Conservation (phyloP, 192 early-diverging fungal species). For the Coemansia sp. region DNA sequence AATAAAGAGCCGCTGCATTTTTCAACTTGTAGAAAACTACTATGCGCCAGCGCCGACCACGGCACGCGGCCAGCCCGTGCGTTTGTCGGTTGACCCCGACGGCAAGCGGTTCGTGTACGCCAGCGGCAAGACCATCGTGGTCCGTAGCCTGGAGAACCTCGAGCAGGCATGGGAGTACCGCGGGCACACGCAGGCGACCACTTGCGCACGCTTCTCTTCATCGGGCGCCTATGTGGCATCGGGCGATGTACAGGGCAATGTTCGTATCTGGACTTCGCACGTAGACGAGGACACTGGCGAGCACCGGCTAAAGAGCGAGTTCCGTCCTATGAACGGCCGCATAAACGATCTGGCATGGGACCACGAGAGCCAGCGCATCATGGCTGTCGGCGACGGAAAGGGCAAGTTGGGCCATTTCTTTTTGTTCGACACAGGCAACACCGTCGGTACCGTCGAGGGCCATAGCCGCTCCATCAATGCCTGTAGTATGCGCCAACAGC, state of each 20-base stretch:
- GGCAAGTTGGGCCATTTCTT: constrained; percentile 89
- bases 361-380: constrained; percentile 90
- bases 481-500: constrained; percentile 79
- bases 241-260: constrained; percentile 83
- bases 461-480: constrained; percentile 87
- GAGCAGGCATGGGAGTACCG: constrained; percentile 66
- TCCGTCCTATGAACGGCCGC: constrained; percentile 65
- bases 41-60: constrained; percentile 75
- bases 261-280: constrained; percentile 97
- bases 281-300: constrained; percentile 81
- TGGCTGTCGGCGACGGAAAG: constrained; percentile 94
- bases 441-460: constrained; percentile 85
- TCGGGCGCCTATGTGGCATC: constrained; percentile 96
- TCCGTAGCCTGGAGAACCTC: constrained; percentile 63
- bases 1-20: no score
- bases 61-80: constrained; percentile 73
- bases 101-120: constrained; percentile 85
- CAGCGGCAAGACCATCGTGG: constrained; percentile 81
- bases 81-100: constrained; percentile 78
- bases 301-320: constrained; percentile 84
- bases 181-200: constrained; percentile 70
- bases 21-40: constrained; percentile 42
- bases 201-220: constrained; percentile 86
- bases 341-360: constrained; percentile 94
- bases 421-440: constrained; percentile 82